A percentile compares a stretch with the other conserved stretches of the same genome.
Conservation (phyloP, 768 basidiomycete genomes). For the Psilocybe azurescens region DNA sequence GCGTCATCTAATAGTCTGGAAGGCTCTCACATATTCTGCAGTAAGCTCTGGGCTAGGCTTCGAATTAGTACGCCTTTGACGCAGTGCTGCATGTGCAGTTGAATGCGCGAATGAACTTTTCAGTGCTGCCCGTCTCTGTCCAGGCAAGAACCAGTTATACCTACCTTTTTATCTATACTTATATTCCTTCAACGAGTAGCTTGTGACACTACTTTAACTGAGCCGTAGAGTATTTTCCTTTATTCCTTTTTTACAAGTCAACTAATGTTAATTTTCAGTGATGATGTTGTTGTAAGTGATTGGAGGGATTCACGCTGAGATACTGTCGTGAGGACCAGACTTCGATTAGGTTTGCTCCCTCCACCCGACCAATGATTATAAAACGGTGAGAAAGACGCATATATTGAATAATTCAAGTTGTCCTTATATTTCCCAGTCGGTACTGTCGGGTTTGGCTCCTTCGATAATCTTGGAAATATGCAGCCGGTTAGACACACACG, state of each 20-base stretch:
- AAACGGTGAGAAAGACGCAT: constrained; percentile 66
- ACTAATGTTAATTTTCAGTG: constrained; percentile 35
- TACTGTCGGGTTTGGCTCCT: constrained; percentile 81
- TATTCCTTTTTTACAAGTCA: background rate
- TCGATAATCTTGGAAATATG: constrained; percentile 82
- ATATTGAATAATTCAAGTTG: constrained; percentile 27
- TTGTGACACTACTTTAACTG: constrained; percentile 79
- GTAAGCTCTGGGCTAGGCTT: constrained; percentile 40
- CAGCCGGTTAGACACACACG: constrained; percentile 55
- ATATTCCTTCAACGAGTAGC: constrained; percentile 43
- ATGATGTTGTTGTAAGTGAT: constrained; percentile 67
- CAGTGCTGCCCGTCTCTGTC: constrained; percentile 77
- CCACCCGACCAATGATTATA: constrained; percentile 89
- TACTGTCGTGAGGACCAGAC: background rate
- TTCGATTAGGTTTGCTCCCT: constrained; percentile 71
- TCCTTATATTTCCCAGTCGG: constrained; percentile 57
- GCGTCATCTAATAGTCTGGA: background rate
- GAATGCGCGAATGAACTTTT: constrained; percentile 88
- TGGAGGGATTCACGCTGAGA: background rate
- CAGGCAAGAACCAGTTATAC: constrained; percentile 47
- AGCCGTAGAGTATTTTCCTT: constrained; percentile 59
- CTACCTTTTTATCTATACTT: background rate
- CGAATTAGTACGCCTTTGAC: background rate
- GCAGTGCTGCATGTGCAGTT: constrained; percentile 46
- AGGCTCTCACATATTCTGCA: constrained; percentile 91